phyloP scores from a whole-genome alignment of 139 green algal genomes.

The Chlorella sp. region DNA sequence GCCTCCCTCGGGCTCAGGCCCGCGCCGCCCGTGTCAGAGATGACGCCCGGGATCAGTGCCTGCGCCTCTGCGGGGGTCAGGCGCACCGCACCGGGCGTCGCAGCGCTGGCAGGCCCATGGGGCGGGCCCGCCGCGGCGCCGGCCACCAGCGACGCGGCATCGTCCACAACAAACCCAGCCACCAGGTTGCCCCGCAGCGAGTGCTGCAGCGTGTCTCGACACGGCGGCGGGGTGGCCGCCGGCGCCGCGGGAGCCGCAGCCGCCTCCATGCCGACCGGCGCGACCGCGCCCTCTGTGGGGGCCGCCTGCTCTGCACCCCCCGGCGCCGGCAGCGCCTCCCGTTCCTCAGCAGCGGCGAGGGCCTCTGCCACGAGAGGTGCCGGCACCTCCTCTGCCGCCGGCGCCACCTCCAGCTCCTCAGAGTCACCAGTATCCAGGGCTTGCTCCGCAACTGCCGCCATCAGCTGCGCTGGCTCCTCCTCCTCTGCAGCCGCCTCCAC shows the following conservation, averaged over 20 bases:
- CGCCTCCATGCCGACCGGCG: neutral
- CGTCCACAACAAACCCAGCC: neutral
- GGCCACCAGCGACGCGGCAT: too few relatives aligned
- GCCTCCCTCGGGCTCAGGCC: too few relatives aligned
- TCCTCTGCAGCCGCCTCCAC: neutral
- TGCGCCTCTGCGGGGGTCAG: too few relatives aligned
- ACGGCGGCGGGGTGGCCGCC: neutral
- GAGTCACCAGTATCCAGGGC: neutral
- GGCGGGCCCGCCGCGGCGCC: too few relatives aligned
- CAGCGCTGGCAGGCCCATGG: too few relatives aligned
- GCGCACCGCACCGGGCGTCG: too few relatives aligned
- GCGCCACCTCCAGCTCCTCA: neutral
- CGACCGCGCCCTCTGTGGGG: neutral
- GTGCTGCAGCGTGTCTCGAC: neutral
- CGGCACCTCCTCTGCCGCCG: neutral
- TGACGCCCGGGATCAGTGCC: too few relatives aligned
- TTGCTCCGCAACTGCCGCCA: neutral
- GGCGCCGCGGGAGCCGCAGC: neutral
- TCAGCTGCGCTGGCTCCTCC: neutral
- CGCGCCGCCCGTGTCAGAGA: too few relatives aligned
- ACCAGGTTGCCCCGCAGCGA: constrained; percentile 2
- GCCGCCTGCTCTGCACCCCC: neutral
- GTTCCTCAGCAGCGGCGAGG: neutral
- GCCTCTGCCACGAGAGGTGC: neutral
- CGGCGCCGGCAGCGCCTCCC: neutral